Percentiles rank a stretch among this genome's conserved stretches.
These are phyloP conservation scores for Auricularia heimuer DNA, from an alignment of 768 basidiomycete species.

Conservation along the genomic window DNA sequence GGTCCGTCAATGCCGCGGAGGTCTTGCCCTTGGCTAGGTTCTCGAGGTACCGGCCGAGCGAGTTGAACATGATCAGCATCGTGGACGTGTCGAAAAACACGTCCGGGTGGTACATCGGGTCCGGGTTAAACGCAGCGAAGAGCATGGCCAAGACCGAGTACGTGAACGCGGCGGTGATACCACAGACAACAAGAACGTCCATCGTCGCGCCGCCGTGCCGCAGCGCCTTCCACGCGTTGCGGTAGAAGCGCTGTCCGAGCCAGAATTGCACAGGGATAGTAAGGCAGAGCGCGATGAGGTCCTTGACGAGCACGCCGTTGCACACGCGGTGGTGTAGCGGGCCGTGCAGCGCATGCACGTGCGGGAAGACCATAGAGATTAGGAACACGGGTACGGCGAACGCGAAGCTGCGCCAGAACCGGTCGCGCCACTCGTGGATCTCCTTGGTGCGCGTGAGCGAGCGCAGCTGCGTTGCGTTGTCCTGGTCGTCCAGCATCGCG, in stretches of 20 bases:
- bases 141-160: conserved; percentile 75
- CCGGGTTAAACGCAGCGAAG: conserved; percentile 50
- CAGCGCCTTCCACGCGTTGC: conserved; percentile 81
- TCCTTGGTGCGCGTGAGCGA: conserved; percentile 86
- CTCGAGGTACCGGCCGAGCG: conserved; percentile 89
- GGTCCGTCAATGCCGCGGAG: conserved; percentile 89
- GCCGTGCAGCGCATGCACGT: conserved; percentile 47
- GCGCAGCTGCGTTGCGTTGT: conserved; percentile 73
- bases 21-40: conserved; percentile 97
- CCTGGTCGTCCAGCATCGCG: conserved; percentile 71
- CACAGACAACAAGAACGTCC: conserved; percentile 95
- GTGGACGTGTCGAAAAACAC: conserved; percentile 98
- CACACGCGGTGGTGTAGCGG: conserved; percentile 43
- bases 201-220: conserved; percentile 88
- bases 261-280: conserved; percentile 92
- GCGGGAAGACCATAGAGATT: conserved; percentile 74
- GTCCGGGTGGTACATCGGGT: conserved; percentile 65
- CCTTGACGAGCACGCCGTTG: conserved; percentile 69
- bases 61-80: conserved; percentile 96
- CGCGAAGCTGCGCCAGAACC: conserved; percentile 59
- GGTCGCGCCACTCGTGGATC: conserved; percentile 77
- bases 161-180: conserved; percentile 87
- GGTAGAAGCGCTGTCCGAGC: conserved; percentile 81
- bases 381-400: conserved; percentile 96
- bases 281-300: conserved; percentile 62